Base-by-base conservation (phyloP, 1,284 basidiomycete genomes). In the Marasmius tenuissimus region DNA sequence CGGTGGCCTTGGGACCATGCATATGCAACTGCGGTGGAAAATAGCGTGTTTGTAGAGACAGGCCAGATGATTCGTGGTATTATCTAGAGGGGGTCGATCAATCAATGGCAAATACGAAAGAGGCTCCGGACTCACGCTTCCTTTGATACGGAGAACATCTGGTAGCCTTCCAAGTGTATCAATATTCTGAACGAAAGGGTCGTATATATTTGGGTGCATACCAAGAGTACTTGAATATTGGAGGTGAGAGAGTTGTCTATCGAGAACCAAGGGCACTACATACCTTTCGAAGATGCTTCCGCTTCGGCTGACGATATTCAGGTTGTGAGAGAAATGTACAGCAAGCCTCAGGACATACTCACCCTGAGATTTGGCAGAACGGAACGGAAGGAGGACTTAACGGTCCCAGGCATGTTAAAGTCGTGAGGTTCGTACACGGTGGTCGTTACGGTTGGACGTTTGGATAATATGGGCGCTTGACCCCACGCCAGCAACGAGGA, bases 91-190 rank as follows among this genome's bases (percentile, higher is more conserved):
- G 16, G 12, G 9, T 59, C 54, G 33, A 52, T 49, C 48, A n/a
- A 51, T 52, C 8, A 40, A 18, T 16, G 40, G n/a, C 60, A 61
- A 18, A 40, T 33, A 37, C 56, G 63, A 11, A 14, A 64, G 63
- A 14, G 38, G 38, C 18, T 20, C 55, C 54, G 16, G 53, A 75
- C 83, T 64, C 70, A 93, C 89, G 67, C 88, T 92, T 67, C 88
- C 86, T 81, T 91, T 87, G 66, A 94, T 65, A 34, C 93, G 86
- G 51, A 95, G 80, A 34, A 95, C 91, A 73, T 96, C 94, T 10
- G 91, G 91, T 22, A 96, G 77, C 92, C 52, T 54, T 34, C n/a
- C 14, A 54, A 35, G 20, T n/a, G 20, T 18, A 33, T 51, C 18
- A 33, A 37, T 10, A 52, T 35, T n/a, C 11, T 9, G 34, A 5